Evolutionary conservation across 2,329 filamentous ascomycete genomes (phyloP).

Genomic region (Talaromyces sp.): DNA sequence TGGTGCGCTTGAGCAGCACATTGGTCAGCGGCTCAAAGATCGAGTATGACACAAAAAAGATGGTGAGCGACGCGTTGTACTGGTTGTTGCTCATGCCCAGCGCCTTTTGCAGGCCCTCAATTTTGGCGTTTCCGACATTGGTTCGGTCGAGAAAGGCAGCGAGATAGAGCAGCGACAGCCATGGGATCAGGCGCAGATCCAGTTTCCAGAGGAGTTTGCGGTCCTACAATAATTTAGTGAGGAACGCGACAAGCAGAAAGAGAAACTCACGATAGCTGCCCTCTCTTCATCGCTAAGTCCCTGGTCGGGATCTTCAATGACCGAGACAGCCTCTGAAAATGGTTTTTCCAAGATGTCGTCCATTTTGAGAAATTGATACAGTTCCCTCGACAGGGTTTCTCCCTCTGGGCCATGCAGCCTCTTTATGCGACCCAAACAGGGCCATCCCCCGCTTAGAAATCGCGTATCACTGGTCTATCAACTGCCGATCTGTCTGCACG

Average conservation of each 20-base stretch:
- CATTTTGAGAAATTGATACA: background rate
- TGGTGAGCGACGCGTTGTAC: conserved; percentile 70
- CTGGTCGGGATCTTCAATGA: conserved; percentile 53
- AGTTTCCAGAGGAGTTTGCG: conserved; percentile 40
- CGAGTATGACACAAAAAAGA: conserved; percentile 84
- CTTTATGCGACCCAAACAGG: background rate
- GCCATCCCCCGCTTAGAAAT: background rate
- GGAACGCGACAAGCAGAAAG: background rate
- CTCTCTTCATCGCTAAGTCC: conserved; percentile 59
- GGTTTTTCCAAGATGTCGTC: conserved; percentile 8
- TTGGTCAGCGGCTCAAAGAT: conserved; percentile 72
- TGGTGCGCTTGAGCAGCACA: conserved; percentile 67
- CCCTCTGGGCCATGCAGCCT: background rate
- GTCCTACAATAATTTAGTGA: conserved; percentile 26
- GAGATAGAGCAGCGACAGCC: conserved; percentile 42
- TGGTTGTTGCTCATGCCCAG: conserved; percentile 57
- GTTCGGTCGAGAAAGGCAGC: conserved; percentile 47
- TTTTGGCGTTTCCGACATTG: conserved; percentile 69
- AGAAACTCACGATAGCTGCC: conserved; percentile 50
- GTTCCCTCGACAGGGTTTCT: background rate
- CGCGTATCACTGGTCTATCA: background rate
- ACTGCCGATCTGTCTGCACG: background rate
- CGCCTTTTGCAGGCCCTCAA: conserved; percentile 53
- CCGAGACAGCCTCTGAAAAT: background rate
- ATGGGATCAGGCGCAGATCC: conserved; percentile 40